Base-by-base conservation (phyloP, 495 filamentous ascomycete species). In the Penicillium pulvis region DNA sequence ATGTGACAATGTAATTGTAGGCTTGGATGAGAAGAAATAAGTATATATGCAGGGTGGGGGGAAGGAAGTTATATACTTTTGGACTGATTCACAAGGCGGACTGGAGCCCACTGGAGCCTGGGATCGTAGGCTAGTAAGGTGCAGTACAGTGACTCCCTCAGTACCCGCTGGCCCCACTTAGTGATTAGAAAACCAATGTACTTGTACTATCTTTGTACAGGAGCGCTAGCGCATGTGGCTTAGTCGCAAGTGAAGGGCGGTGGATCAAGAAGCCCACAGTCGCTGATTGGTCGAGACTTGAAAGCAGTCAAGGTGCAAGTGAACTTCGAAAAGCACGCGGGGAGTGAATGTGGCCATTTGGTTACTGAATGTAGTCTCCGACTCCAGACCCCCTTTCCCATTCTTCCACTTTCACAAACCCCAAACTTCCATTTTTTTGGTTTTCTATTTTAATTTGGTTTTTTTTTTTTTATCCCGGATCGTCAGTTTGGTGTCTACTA, bases 161-260 rank as follows among this genome's bases (percentile, higher is more conserved):
- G 28, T 39, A 52, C 33, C 28, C 28, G 17, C 33, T 41, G 50
- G 33, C 39, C 39, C 51, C 51, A 54, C 51, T 12, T 23, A 44
- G 3, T 26, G 31, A 20, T 0, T 23, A 19, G 14, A 41, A 41
- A 36, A 41, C 16, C 39, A 41, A 41, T 41, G 39, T 41, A 17
- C 16, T 41, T 17, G 39, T 41, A 17, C 39, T 36, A 36, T 36
- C 33, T 36, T 36, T 36, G 9, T 36, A 36, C 33, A 51, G 19
- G 20, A 17, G 17, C 53, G 9, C 47, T 62, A 62, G 49, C 10
- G 10, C 31, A 51, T 55, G 65, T 67, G 58, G 62, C 62, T 60
- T 51, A 60, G 49, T 59, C 20, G 42, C 28, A 28, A 28, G 28
- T 28, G 28, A 28, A 4, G 4, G 28, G 4, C 28, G 28, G 6